Conservation (phyloP, 345 rosid species). For the Lenwebbia sp. region DNA sequence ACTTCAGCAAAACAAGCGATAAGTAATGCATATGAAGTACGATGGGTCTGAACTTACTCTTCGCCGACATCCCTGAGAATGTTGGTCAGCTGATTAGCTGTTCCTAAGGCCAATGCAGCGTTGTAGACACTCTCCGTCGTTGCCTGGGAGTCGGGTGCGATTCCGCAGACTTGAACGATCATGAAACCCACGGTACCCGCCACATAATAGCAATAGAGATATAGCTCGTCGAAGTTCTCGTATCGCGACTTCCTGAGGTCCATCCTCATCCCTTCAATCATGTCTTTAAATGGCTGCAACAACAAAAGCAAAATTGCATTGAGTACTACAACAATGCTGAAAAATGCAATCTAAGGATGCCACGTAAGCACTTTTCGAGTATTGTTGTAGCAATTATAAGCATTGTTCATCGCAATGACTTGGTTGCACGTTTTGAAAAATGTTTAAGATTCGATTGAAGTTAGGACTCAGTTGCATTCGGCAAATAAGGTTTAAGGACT, state of each 20-base stretch:
- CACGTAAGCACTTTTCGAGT: neutral
- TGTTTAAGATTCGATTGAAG: neutral
- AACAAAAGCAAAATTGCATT: constrained; percentile 5
- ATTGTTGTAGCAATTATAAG: neutral
- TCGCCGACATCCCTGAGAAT: constrained; percentile 50
- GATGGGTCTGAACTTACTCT: constrained; percentile 22
- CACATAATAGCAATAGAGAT: constrained; percentile 40
- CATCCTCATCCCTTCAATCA: constrained; percentile 42
- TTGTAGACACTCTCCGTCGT: constrained; percentile 1
- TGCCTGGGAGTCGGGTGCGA: constrained; percentile 3
- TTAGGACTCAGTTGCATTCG: neutral
- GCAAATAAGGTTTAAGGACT: neutral
- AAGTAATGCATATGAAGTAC: neutral
- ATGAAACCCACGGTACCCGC: constrained; percentile 35
- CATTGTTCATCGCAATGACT: neutral
- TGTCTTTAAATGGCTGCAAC: constrained; percentile 35
- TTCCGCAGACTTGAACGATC: constrained; percentile 9
- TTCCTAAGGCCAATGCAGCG: constrained; percentile 14
- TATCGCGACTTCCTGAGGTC: constrained; percentile 35
- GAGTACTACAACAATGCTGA: neutral
- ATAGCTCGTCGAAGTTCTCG: constrained; percentile 32
- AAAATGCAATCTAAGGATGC: neutral
- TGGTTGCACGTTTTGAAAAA: neutral
- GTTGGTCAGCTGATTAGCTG: constrained; percentile 45
- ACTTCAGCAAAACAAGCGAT: neutral